A percentile compares a stretch with the other conserved stretches of the same genome.
phyloP scores from a whole-genome alignment of 2,329 filamentous ascomycete species.

The Trichothecium sympodiale region DNA sequence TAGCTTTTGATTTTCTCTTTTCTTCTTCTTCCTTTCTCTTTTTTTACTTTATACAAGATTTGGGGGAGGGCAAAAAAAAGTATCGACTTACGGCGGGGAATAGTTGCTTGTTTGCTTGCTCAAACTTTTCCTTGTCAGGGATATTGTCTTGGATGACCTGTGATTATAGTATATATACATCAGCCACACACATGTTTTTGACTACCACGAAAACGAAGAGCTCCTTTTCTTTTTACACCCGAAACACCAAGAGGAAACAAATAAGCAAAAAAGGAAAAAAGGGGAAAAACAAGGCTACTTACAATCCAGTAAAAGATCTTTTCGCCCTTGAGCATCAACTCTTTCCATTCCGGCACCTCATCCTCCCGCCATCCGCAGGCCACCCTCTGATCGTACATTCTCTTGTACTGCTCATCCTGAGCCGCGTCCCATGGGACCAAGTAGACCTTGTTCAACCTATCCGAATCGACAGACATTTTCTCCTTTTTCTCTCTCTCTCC shows the following conservation, averaged over 20 bases:
- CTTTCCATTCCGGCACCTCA: constrained; percentile 22
- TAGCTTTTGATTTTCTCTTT: no score
- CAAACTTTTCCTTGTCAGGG: constrained; percentile 15
- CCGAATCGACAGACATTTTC: no score
- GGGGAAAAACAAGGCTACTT: no score
- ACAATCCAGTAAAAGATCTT: constrained; percentile 31
- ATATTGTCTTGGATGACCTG: constrained; percentile 15
- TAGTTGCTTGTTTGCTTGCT: constrained; percentile 16
- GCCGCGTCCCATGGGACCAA: constrained; percentile 33
- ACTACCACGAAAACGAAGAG: no score
- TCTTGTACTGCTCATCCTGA: constrained; percentile 24
- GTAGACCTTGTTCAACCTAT: constrained; percentile 11
- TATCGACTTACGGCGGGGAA: constrained; percentile 16
- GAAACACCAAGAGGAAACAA: no score
- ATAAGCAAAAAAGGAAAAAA: no score
- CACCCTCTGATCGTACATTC: constrained; percentile 30
- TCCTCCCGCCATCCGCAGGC: constrained; percentile 33
- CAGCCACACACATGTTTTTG: no score
- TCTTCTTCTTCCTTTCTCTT: no score
- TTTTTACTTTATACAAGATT: no score
- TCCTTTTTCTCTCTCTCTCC: no score
- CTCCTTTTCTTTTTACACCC: no score
- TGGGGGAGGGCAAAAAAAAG: no score
- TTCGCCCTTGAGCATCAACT: constrained; percentile 19
- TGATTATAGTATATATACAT: constrained; percentile 10